Conservation (phyloP, 2,329 filamentous ascomycete species). For the Cladosporium sp. region DNA sequence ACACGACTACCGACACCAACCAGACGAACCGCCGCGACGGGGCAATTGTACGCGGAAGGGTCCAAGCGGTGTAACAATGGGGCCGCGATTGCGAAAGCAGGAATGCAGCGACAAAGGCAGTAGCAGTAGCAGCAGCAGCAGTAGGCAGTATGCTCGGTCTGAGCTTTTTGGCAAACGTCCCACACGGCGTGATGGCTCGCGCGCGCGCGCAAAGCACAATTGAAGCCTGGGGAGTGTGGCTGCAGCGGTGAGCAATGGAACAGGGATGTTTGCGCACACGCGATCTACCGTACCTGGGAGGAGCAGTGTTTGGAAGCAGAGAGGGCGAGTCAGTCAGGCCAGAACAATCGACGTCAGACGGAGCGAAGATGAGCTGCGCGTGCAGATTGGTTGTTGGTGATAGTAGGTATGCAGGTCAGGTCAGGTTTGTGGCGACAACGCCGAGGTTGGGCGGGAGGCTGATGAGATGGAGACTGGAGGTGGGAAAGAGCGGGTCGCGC, state of each 20-base stretch:
- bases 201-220: conserved; percentile 7
- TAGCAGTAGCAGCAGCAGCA: too few species aligned
- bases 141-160: conserved; percentile 10
- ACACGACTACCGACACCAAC: conserved; percentile 6
- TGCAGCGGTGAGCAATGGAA: conserved; percentile 8
- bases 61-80: conserved; percentile 11
- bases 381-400: too few species aligned
- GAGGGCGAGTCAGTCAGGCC: too few species aligned
- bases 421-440: too few species aligned
- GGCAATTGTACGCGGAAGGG: conserved; percentile 8
- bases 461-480: too few species aligned
- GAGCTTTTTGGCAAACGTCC: conserved; percentile 5
- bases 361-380: too few species aligned
- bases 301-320: neutral
- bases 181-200: neutral
- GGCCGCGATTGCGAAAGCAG: conserved; percentile 5
- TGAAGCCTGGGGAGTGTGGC: conserved; percentile 2
- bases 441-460: too few species aligned
- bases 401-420: too few species aligned
- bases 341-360: too few species aligned
- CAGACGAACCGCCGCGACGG: conserved; percentile 2
- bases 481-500: too few species aligned
- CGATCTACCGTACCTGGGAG: neutral
- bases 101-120: conserved; percentile 13
- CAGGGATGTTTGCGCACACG: conserved; percentile 4